Evolutionary conservation across 257 asterid species (phyloP), one percentile per base, ranked within the genome.

Genomic region (Solanum lycopersicoides): DNA sequence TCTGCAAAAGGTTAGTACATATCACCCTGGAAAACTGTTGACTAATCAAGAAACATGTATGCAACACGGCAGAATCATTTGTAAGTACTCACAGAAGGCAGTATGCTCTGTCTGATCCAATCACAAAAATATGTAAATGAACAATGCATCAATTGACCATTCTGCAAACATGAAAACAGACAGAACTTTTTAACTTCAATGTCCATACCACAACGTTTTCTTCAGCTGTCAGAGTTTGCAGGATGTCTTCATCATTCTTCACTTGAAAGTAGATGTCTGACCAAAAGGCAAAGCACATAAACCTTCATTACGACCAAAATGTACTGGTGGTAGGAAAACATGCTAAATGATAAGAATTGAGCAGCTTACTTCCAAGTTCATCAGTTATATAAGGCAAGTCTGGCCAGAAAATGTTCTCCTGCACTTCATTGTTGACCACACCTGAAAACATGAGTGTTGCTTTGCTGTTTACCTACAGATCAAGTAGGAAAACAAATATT

Each of bases 261-360:
- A 95, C 99, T 92, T 95, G 99, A 90, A 97, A 96, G 96, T 97
- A 97, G 73, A 97, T 93, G 92, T 93, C 99, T 97, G 94, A 89
- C 37, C 71, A 86, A 89, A 73, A 85, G 37, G 83, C 88, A n/a
- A 91, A 91, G 82, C 87, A 89, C 86, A 74, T 4, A 35, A 30
- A 87, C 87, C 84, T 86, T 82, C 71, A 83, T 76, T 65, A 60
- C 76, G 80, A 83, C 21, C 25, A 28, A 86, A 66, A 37, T 71
- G 25, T 50, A 83, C 37, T 18, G 56, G n/a, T 8, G 21, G 32
- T 42, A 73, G 47, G 32, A 74, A 35, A 45, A 87, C 16, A 82
- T 87, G 69, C 73, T 69, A 68, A 69, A 77, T 79, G 80, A 89
- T 82, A 89, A 76, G 88, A 86, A 88, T 42, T 42, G 60, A 75